Base-by-base conservation (phyloP, 805 yeast species). In the Metschnikowia shivogae region DNA sequence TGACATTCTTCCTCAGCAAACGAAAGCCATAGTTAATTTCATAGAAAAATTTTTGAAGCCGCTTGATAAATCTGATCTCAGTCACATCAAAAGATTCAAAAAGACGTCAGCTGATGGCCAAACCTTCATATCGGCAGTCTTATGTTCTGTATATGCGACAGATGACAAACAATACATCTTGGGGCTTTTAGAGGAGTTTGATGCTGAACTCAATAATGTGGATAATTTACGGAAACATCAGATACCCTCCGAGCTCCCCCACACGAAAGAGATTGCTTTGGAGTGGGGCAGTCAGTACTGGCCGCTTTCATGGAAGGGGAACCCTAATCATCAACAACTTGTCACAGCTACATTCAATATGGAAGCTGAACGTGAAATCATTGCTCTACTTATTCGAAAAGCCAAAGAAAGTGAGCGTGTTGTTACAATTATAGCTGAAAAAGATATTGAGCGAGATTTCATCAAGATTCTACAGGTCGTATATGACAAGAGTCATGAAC, bases 251-350 rank as follows among this genome's bases (percentile, higher is more conserved):
- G 72, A 71, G 45, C 74, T 77, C n/a, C 95, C 97, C 0, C 70
- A 76, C 5, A 80, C 88, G 3, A 86, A 83, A 53, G 89, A 83
- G n/a, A 62, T 80, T 12, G 76, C 84, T 19, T 47, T 63, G 1
- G 67, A 70, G 34, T 90, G 97, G 97, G 76, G 89, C 2, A 45
- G 62, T 4, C 53, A 67, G 13, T 77, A 75, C 52, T 92, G 98
- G 99, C 98, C 98, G 0, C 66, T 88, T 43, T 74, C 88, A 33
- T 93, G 98, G 98, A 82, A 89, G 54, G 98, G 98, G 0, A 89
- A 90, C 58, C 95, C 96, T 0, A 73, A 81, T 53, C 80, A 82
- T 47, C 93, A 86, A 56, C 77, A 76, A 28, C 63, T 88, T 33
- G 80, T 83, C 26, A 80, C 78, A 6, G 70, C 81, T 19, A 55